Percentiles rank a stretch among this genome's conserved stretches.
phyloP scores from a whole-genome alignment of 768 basidiomycete genomes.

The Amanita molliuscula region DNA sequence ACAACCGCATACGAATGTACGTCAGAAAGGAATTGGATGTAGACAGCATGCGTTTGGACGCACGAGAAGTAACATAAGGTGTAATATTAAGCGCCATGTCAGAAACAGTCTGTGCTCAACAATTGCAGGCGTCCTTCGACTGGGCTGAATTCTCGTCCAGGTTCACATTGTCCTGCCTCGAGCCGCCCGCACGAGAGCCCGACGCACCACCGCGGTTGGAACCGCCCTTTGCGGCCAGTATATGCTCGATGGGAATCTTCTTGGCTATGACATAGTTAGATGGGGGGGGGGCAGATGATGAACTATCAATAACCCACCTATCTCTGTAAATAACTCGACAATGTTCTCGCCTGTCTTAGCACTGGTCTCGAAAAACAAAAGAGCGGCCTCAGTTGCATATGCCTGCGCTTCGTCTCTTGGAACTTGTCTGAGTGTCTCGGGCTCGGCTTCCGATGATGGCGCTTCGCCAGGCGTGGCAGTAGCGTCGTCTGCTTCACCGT shows the following conservation, averaged over 20 bases:
- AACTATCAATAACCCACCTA: constrained; percentile 48
- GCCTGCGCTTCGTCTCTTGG: constrained; percentile 92
- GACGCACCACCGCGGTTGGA: constrained; percentile 52
- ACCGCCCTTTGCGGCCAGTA: constrained; percentile 71
- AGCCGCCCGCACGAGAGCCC: constrained; percentile 38
- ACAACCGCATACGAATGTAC: constrained; percentile 3
- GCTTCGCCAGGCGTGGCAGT: constrained; percentile 75
- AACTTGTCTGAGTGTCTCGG: constrained; percentile 79
- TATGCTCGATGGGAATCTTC: constrained; percentile 81
- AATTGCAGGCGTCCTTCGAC: constrained; percentile 73
- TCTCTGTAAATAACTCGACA: constrained; percentile 96
- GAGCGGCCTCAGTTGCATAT: constrained; percentile 89
- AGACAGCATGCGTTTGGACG: neutral
- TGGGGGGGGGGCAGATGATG: neutral
- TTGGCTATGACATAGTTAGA: constrained; percentile 27
- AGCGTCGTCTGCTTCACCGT: constrained; percentile 91
- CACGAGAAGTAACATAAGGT: neutral
- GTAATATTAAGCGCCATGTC: constrained; percentile 6
- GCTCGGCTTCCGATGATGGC: constrained; percentile 37
- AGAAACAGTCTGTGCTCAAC: constrained; percentile 33
- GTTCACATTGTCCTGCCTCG: constrained; percentile 53
- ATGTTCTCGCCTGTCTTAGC: constrained; percentile 96
- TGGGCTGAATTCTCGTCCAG: constrained; percentile 58
- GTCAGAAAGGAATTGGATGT: neutral
- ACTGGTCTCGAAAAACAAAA: constrained; percentile 95